phyloP scores from a whole-genome alignment of 2,329 filamentous ascomycete species.

The Cladophialophora carrionii region DNA sequence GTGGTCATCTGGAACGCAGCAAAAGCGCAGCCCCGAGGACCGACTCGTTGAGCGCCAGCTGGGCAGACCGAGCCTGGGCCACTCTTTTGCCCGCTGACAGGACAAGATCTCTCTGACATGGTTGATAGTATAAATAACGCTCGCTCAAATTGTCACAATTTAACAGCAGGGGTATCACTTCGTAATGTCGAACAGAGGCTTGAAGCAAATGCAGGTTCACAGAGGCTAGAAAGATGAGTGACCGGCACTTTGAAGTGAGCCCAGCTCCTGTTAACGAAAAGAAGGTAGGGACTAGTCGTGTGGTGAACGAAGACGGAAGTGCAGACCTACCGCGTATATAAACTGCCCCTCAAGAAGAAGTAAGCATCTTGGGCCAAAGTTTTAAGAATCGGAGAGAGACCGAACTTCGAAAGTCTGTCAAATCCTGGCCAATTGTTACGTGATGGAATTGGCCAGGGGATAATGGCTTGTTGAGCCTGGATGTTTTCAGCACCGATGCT shows the following conservation, averaged over 20 bases:
- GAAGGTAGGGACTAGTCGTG: not conserved
- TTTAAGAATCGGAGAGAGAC: conserved; percentile 1
- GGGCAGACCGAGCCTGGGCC: conserved; percentile 20
- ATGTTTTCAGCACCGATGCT: conserved; percentile 3
- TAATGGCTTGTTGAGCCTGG: conserved; percentile 5
- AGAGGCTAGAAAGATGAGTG: not conserved
- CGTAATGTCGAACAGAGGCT: not conserved
- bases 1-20: conserved; percentile 27
- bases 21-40: conserved; percentile 27
- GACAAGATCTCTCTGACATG: conserved; percentile 28
- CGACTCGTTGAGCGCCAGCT: conserved; percentile 21
- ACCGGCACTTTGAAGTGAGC: conserved; percentile 2
- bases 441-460: conserved; percentile 22
- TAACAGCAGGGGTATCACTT: not conserved
- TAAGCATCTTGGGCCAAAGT: not conserved
- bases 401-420: not conserved
- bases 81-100: conserved; percentile 22
- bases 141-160: not conserved
- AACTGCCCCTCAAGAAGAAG: not conserved
- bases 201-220: not conserved
- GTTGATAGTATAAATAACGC: not conserved
- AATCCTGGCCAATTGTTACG: conserved; percentile 22
- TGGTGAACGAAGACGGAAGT: not conserved
- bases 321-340: conserved; percentile 3
- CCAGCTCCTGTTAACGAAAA: conserved; percentile 5